Base-by-base conservation (phyloP, 768 basidiomycete species). In the Dentipellis sp. region DNA sequence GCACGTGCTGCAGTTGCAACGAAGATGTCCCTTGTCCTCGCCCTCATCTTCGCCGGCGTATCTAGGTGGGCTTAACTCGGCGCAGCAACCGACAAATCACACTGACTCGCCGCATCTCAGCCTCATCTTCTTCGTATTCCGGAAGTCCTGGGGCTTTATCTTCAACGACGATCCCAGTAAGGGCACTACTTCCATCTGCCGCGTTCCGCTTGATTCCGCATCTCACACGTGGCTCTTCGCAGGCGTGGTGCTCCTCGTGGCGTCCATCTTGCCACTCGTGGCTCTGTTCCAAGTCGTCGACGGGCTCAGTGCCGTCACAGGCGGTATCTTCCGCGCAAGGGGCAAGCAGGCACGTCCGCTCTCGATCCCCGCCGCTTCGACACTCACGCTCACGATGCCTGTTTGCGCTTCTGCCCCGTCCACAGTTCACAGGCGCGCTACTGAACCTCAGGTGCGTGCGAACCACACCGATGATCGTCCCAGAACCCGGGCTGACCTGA, bases 261-360 rank as follows among this genome's bases (percentile, higher is more conserved):
- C 82, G 0, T 59, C 64, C 3, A 72, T 84, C 53, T 65, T 86
- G 42, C 81, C 84, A 2, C n/a, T 71, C 50, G 82, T 95, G 4
- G 82, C 85, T 8, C 72, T 88, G 23, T 88, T 85, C 75, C 88
- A 97, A 68, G 81, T 95, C 3, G 87, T 94, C 56, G 95, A 99
- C 63, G 91, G 86, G 0, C 74, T 82, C 10, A 67, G 78, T 2
- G 83, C 78, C 0, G 79, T 93, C 5, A 77, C 82, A 0, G 79
- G 77, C 7, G 94, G 94, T 2, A 81, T 97, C 58, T 75, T 98
- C 54, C 78, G 95, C 46, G 87, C 94, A 0, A 73, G 82, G 39
- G 94, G 94, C 19, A 88, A 86, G 68, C 88, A 88, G 70, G 83
- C 74, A 53, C 12, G 67, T 63, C 40, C 48, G 22, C 36, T 10